Evolutionary conservation across 2,329 filamentous ascomycete genomes (phyloP), one percentile per base, ranked within the genome.

Genomic region (Pseudogymnoascus sp.): DNA sequence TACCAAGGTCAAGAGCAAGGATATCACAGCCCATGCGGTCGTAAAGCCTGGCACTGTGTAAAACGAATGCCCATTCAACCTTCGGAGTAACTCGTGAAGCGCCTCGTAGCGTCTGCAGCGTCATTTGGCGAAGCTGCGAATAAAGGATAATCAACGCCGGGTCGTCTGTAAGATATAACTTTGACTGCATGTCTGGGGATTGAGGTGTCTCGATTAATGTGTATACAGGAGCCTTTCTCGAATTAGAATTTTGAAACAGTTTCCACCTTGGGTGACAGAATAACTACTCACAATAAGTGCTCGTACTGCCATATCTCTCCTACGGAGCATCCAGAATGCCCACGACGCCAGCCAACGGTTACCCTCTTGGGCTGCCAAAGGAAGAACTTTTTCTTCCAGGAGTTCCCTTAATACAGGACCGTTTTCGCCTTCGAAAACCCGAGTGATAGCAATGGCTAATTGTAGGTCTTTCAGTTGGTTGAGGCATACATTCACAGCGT

Each of bases 281-380:
- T 55, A 17, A 38, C 31, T 27, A 72, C 86, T 79, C 76, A 91
- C 88, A 68, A 96, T 88, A 3, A 99, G 79, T 5, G 89, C 86
- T 60, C 90, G 85, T 5, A 97, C 91, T 5, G 93, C 90, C 80
- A 92, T 89, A 67, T 95, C 90, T 64, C 87, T 85, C 65, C 89
- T 84, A 38, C 86, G 86, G 4, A 97, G 80, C 81, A 96, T 90
- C 88, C 91, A 96, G 72, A 96, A 96, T 2, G 91, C 90, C 94
- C 94, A 99, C 0, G 90, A 94, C 9, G 92, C 90, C 63, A 96
- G 84, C 93, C 94, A 99, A 63, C 93, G 83, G 71, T 99, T 93
- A 2, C 91, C 91, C 66, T 93, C 87, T 41, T 86, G 82, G 0
- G 89, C 86, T 15, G 94, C 94, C 65, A 90, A 77, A 0, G 86